Evolutionary conservation across 176 grass and related monocot genomes (phyloP), one percentile per base, ranked within the genome.

Genomic region (Elymus sibiricus): DNA sequence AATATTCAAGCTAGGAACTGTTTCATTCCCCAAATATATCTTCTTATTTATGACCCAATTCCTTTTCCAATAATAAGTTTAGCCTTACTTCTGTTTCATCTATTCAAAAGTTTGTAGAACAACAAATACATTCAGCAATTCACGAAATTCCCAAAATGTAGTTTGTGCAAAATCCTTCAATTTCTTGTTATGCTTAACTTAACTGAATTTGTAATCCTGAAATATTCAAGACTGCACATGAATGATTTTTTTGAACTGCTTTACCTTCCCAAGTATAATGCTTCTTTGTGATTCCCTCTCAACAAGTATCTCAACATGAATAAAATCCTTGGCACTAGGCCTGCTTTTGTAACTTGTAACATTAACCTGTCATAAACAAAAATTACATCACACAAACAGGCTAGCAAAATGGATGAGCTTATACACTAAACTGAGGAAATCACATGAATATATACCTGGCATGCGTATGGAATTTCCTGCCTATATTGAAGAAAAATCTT

Each of bases 401-500:
- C 5, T 75, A 87, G 7, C 11, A 91, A 72, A 42, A 76, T 58
- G 13, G 78, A 75, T 9, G 82, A 70, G 8, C 44, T 79, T 27
- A 25, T 82, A 6, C 38, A 15, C 44, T 38, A 15, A 80, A 61
- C 3, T 39, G 11, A 26, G 17, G 17, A 1, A 15, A 89, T 60
- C 37, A 69, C 21, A 16, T 16, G 7, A 83, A 86, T 17, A 84
- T 80, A 80, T 91, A 98, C 97, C 88, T 98, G 90, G 79, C 90
- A 98, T 19, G 91, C 86, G 85, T 98, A 98, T 77, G 97, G 94
- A 88, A 98, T 84, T 91, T 98, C 97, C 37, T 98, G 90, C 27
- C 91, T 92, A 64, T 98, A 93, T 74, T 96, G 97, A 76, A 96
- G 65, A 87, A 98, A 94, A 17, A 98, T 98, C 86, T 98, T 98